These are phyloP conservation scores for Clarireedia homoeocarpa DNA, from an alignment of 2,329 filamentous ascomycete genomes.

Conservation along the genomic window DNA sequence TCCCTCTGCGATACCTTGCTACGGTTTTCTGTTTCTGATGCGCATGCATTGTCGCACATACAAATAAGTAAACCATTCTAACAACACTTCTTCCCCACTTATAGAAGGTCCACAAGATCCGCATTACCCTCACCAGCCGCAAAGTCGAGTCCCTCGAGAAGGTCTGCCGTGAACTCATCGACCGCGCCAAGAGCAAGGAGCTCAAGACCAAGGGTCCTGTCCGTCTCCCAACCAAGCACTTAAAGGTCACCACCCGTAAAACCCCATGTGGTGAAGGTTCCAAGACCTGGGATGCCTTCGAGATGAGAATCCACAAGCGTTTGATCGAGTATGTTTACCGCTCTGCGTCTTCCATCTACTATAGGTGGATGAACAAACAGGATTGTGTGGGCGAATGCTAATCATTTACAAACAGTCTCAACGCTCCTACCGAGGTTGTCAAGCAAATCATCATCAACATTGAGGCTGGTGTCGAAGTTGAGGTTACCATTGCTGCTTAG, in stretches of 20 bases:
- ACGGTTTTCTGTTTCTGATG: not conserved
- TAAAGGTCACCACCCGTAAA: conserved; percentile 77
- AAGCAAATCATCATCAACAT: conserved; percentile 97
- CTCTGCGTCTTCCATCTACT: not conserved
- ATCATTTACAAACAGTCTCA: conserved; percentile 48
- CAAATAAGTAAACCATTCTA: not conserved
- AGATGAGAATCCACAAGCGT: conserved; percentile 99
- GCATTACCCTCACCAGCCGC: conserved; percentile 92
- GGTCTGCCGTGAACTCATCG: conserved; percentile 96
- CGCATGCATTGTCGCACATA: not conserved
- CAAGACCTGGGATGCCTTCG: conserved; percentile 98
- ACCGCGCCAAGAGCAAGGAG: conserved; percentile 97
- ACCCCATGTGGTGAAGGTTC: conserved; percentile 99
- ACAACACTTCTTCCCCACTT: not conserved
- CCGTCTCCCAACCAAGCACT: conserved; percentile 92
- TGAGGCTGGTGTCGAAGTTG: conserved; percentile 86
- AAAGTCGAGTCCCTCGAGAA: conserved; percentile 96
- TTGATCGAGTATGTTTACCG: conserved; percentile 69
- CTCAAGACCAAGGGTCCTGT: conserved; percentile 97
- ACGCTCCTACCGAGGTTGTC: conserved; percentile 95
- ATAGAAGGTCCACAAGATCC: conserved; percentile 92
- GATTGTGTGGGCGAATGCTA: no score
- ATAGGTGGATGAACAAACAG: no score
- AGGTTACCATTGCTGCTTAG: conserved; percentile 86
- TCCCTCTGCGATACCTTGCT: not conserved